phyloP scores from a whole-genome alignment of 768 basidiomycete genomes.

The Tricholomella constricta region DNA sequence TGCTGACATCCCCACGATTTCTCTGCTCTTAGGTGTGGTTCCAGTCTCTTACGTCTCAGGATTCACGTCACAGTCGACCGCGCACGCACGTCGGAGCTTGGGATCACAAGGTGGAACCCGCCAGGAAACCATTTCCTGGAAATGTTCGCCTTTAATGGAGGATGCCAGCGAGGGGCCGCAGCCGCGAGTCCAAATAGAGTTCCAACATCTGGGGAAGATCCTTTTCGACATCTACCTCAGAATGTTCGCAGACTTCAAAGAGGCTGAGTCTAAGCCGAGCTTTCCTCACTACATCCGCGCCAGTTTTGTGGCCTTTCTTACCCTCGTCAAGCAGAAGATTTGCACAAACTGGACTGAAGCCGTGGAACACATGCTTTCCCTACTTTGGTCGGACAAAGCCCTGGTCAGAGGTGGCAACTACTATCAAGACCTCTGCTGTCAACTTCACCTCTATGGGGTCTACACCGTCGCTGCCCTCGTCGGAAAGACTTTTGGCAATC shows the following conservation, averaged over 20 bases:
- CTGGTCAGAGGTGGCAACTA: conserved; percentile 29
- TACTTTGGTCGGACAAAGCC: conserved; percentile 10
- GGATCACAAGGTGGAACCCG: not conserved
- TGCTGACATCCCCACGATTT: conserved; percentile 42
- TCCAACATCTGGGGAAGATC: conserved; percentile 34
- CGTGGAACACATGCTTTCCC: conserved; percentile 32
- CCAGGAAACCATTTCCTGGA: conserved; percentile 11
- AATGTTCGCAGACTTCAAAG: conserved; percentile 38
- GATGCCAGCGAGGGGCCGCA: not conserved
- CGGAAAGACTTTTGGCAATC: too few species aligned
- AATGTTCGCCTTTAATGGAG: not conserved
- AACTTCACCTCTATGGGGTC: conserved; percentile 43
- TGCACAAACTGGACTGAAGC: conserved; percentile 36
- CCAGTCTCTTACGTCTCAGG: conserved; percentile 43
- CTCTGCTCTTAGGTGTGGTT: conserved; percentile 42
- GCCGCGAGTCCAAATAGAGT: conserved; percentile 26
- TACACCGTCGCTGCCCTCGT: conserved; percentile 28
- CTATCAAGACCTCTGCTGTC: conserved; percentile 49
- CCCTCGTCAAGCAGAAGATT: conserved; percentile 37
- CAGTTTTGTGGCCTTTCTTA: conserved; percentile 48
- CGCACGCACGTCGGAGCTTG: conserved; percentile 36
- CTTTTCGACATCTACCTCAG: conserved; percentile 44
- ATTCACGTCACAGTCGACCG: conserved; percentile 41
- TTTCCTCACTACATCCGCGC: conserved; percentile 48
- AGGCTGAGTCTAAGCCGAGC: conserved; percentile 17